Conservation (phyloP, 2,329 filamentous ascomycete species). For the Camillea tinctor region DNA sequence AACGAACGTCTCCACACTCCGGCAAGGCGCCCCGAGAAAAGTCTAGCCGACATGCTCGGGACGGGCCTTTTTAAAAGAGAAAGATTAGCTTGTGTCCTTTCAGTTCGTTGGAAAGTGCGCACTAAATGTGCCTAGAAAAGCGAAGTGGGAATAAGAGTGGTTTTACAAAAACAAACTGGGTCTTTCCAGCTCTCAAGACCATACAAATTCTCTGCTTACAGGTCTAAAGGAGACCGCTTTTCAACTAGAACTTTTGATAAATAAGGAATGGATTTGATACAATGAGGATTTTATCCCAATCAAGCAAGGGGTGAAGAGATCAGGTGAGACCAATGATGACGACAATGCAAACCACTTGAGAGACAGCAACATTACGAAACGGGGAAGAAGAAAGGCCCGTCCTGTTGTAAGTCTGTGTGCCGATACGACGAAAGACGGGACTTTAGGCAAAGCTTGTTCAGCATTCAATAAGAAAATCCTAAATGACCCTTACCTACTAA, state of each 20-base stretch:
- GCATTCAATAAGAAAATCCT: neutral
- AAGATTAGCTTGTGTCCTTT: neutral
- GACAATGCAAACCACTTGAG: neutral
- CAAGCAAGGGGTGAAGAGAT: neutral
- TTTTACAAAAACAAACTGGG: slow-evolving; percentile 1
- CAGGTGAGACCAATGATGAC: too few relatives aligned
- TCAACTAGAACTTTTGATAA: neutral
- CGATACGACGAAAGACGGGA: neutral
- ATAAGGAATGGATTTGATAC: neutral
- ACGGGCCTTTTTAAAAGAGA: neutral
- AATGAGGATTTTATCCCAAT: neutral
- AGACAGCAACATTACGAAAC: neutral
- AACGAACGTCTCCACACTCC: slow-evolving; percentile 18
- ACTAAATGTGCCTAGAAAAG: neutral
- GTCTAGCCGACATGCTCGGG: slow-evolving; percentile 21
- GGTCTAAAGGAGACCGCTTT: neutral
- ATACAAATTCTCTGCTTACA: slow-evolving; percentile 1
- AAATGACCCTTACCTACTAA: neutral
- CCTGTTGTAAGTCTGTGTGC: neutral
- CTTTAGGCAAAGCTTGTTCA: neutral
- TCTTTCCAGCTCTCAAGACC: slow-evolving; percentile 2
- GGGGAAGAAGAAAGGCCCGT: neutral
- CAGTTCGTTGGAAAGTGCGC: neutral
- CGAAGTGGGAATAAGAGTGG: neutral
- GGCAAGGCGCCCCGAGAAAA: slow-evolving; percentile 18